Conservation (phyloP, 2,329 filamentous ascomycete genomes). For the Podosphaera aphanis region DNA sequence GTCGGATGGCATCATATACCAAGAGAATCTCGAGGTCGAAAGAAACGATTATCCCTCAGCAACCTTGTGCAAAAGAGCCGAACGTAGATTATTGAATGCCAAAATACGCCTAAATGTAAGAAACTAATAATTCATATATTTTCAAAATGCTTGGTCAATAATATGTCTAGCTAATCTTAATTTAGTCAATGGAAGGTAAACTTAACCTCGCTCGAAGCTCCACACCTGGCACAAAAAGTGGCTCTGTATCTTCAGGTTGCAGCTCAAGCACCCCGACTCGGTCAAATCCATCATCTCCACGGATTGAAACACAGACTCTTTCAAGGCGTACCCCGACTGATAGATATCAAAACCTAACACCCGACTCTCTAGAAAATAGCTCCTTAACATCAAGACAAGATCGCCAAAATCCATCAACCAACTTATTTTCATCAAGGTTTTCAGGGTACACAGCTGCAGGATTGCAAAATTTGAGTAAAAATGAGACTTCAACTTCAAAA, state of each 20-base stretch:
- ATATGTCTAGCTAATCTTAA: conserved; percentile 6
- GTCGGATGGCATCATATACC: conserved; percentile 8
- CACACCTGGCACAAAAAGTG: conserved; percentile 28
- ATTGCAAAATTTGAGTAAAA: conserved; percentile 12
- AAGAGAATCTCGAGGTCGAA: conserved; percentile 18
- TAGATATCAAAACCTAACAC: conserved; percentile 8
- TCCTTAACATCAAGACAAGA: no score
- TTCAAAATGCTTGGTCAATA: no score
- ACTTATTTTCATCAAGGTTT: no score
- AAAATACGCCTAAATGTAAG: conserved; percentile 71
- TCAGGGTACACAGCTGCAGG: no score
- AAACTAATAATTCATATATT: conserved; percentile 6
- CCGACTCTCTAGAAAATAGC: conserved; percentile 5
- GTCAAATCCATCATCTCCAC: conserved; percentile 14
- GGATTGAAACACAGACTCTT: conserved; percentile 6
- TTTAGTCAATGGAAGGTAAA: conserved; percentile 80
- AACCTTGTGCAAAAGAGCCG: conserved; percentile 58
- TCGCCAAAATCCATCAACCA: no score
- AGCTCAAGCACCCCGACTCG: conserved; percentile 18
- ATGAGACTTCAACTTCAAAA: conserved; percentile 6
- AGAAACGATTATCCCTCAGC: conserved; percentile 47
- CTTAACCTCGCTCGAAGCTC: conserved; percentile 54
- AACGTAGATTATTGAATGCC: conserved; percentile 78
- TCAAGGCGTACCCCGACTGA: conserved; percentile 3
- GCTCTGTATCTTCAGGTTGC: conserved; percentile 23